Base-by-base conservation (phyloP, 1,284 basidiomycete species). In the Cutaneotrichosporon dermatis region DNA sequence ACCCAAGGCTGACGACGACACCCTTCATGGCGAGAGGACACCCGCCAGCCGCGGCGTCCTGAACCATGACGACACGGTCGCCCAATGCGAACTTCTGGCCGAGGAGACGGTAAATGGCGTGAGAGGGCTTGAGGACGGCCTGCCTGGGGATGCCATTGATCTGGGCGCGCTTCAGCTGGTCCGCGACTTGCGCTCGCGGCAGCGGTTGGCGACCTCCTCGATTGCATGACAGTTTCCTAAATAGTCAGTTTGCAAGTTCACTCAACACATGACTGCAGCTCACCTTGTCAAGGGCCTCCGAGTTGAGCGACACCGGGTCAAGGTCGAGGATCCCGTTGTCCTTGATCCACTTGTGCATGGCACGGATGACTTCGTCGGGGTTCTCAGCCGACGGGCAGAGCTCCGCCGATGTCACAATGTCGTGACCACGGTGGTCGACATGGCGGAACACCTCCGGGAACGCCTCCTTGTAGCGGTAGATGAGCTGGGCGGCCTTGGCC, bases 1-100 rank as follows among this genome's bases (percentile, higher is more conserved):
- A 68, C 86, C 86, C 89, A 69, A 99, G 80, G 4, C 94, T 92
- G 55, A 99, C 85, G 13, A 98, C 92, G 8, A 95, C 90, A 44
- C 96, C 96, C 76, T 95, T 95, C 57, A 89, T 88, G 2, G 88
- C 87, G 9, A 98, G 82, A 0, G 94, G 93, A 0, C 99, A 92
- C 33, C 88, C 87, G n/a, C 95, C 95, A 12, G 80, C 78, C 8
- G 76, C 77, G 0, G 90, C 87, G 75, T 99, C 95, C 66, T 91
- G 88, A 1, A 97, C 92, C 88, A 95, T 95, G 35, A 90, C 88
- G 42, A 98, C 93, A 11, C 96, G 85, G 77, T 99, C 95, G n/a
- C 95, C 95, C 3, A 98, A 83, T 0, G 82, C 80, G 72, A 98
- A 99, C n/a, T 79, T 80, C 77, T 99, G 96, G 56, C 89, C 89